These are phyloP conservation scores for Anisodus tanguticus DNA, from an alignment of 257 asterid genomes.

Conservation along the genomic window DNA sequence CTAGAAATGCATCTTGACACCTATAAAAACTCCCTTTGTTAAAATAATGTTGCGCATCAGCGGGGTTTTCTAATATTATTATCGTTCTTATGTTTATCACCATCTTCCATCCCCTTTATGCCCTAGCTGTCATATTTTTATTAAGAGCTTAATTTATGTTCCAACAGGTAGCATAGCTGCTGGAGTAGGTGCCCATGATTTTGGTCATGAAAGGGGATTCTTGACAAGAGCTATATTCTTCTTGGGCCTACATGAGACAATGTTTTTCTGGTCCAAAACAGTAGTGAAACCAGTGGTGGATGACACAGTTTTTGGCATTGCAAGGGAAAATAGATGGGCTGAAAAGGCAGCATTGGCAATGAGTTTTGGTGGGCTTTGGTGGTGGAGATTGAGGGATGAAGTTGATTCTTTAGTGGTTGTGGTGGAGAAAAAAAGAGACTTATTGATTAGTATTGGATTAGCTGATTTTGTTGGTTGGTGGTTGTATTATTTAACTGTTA, in stretches of 20 bases:
- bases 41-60: neutral
- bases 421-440: conserved; percentile 57
- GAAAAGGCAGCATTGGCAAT: conserved; percentile 64
- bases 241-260: conserved; percentile 75
- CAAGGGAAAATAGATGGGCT: conserved; percentile 49
- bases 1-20: neutral
- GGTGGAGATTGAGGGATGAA: conserved; percentile 87
- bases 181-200: conserved; percentile 57
- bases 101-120: neutral
- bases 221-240: conserved; percentile 54
- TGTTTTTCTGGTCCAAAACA: conserved; percentile 59
- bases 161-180: conserved; percentile 53
- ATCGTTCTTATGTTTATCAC: too few species aligned
- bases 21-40: neutral
- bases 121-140: neutral
- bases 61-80: neutral
- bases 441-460: conserved; percentile 52
- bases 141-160: neutral
- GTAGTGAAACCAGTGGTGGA: conserved; percentile 81
- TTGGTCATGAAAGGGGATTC: conserved; percentile 39
- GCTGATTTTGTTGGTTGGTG: conserved; percentile 73
- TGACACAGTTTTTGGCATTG: conserved; percentile 59
- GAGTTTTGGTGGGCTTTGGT: conserved; percentile 72
- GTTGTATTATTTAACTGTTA: conserved; percentile 65
- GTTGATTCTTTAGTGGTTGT: conserved; percentile 70